Evolutionary conservation across 2,329 filamentous ascomycete genomes (phyloP).

Genomic region (Penicillium sp.): DNA sequence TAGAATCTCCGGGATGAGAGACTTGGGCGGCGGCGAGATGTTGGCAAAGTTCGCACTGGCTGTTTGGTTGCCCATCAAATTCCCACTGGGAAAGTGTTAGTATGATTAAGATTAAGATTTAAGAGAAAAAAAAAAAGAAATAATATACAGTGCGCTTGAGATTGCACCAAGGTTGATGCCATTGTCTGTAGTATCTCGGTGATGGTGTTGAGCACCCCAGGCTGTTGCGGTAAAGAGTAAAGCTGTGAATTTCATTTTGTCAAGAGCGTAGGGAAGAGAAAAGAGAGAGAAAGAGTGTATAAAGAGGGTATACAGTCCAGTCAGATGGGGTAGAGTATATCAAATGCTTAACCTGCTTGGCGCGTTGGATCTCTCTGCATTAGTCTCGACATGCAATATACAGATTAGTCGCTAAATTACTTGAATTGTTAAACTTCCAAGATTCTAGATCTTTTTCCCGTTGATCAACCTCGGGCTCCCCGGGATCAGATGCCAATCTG

Average conservation of each 20-base stretch:
- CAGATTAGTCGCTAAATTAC: neutral
- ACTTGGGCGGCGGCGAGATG: slow-evolving; percentile 30
- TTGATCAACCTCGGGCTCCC: slow-evolving; percentile 1
- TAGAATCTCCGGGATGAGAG: slow-evolving; percentile 31
- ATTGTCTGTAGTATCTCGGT: slow-evolving; percentile 10
- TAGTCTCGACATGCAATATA: neutral
- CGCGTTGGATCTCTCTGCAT: neutral
- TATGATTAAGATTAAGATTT: neutral
- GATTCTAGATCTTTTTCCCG: slow-evolving; percentile 1
- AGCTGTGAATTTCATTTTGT: slow-evolving; percentile 16
- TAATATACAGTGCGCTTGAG: slow-evolving; percentile 19
- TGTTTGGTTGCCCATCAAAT: slow-evolving; percentile 20
- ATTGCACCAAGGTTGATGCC: slow-evolving; percentile 21
- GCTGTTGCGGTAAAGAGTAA: slow-evolving; percentile 19
- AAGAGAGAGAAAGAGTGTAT: neutral
- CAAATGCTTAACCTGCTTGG: slow-evolving; percentile 16
- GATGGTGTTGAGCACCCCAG: slow-evolving; percentile 10
- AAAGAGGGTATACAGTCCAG: neutral
- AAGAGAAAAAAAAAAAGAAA: too few species aligned
- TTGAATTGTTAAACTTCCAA: neutral
- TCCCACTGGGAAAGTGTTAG: slow-evolving; percentile 9
- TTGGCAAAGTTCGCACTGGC: slow-evolving; percentile 30
- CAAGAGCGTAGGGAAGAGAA: neutral
- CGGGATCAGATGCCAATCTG: neutral
- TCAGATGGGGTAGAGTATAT: slow-evolving; percentile 10